A percentile compares a stretch with the other conserved stretches of the same genome.
Conservation (phyloP, 2,329 filamentous ascomycete genomes). For the Penicillium thymicola region DNA sequence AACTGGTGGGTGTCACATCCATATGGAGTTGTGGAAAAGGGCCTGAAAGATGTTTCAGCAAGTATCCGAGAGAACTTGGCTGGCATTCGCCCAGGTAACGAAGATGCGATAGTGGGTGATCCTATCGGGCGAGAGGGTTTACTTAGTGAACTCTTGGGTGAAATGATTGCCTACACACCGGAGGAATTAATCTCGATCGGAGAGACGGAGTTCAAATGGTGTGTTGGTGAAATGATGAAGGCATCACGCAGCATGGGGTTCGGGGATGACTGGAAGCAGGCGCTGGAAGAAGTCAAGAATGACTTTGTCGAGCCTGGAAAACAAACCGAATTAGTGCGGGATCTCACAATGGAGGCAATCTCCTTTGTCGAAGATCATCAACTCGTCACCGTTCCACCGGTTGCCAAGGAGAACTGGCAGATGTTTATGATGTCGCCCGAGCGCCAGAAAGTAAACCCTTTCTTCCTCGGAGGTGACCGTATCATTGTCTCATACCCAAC, state of each 20-base stretch:
- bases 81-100: conserved; percentile 44
- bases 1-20: not conserved
- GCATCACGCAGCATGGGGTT: conserved; percentile 51
- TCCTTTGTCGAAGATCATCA: conserved; percentile 53
- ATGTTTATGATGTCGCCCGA: conserved; percentile 57
- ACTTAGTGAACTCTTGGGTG: conserved; percentile 52
- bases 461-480: conserved; percentile 56
- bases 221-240: conserved; percentile 53
- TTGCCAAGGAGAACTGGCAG: conserved; percentile 54
- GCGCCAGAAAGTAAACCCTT: conserved; percentile 55
- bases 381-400: conserved; percentile 54
- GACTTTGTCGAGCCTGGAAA: conserved; percentile 53
- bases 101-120: conserved; percentile 55
- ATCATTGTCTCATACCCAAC: conserved; percentile 55
- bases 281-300: conserved; percentile 56
- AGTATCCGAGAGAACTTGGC: conserved; percentile 45
- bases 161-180: conserved; percentile 56
- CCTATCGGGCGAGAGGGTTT: conserved; percentile 55
- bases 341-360: conserved; percentile 52
- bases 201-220: conserved; percentile 50
- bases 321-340: conserved; percentile 52
- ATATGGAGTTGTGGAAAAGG: not conserved
- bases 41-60: conserved; percentile 23
- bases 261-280: conserved; percentile 48
- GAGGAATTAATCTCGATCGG: conserved; percentile 18